These are phyloP conservation scores for Elaeis oleifera DNA, from an alignment of 202 grass and related monocot genomes.

Conservation along the genomic window DNA sequence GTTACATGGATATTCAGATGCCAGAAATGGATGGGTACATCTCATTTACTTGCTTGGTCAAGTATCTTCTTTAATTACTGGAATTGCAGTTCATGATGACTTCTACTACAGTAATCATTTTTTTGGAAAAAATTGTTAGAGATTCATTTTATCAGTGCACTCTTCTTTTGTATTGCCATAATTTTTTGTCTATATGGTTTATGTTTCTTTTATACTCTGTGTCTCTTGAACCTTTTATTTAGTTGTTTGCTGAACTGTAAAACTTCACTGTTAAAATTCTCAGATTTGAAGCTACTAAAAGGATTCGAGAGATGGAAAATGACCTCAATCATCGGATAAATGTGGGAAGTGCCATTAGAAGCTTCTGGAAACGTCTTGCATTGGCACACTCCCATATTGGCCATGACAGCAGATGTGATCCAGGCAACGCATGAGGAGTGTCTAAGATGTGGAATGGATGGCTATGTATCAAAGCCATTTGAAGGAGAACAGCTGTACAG, in stretches of 20 bases:
- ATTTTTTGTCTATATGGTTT: neutral
- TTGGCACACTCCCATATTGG: slow-evolving; percentile 89
- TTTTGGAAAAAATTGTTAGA: neutral
- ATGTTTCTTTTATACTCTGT: neutral
- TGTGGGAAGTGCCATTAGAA: slow-evolving; percentile 39
- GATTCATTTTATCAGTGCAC: neutral
- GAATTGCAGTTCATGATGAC: no score
- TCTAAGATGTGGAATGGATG: slow-evolving; percentile 81
- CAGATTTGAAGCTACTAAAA: slow-evolving; percentile 93
- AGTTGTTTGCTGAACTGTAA: neutral
- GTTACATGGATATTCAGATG: slow-evolving; percentile 99
- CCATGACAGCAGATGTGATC: slow-evolving; percentile 98
- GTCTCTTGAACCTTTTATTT: neutral
- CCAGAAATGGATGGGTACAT: slow-evolving; percentile 96
- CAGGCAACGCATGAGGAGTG: slow-evolving; percentile 95
- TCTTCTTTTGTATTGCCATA: neutral
- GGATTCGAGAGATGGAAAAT: slow-evolving; percentile 71
- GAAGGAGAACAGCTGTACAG: slow-evolving; percentile 98
- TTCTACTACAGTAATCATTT: neutral
- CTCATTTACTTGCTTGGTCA: slow-evolving; percentile 7
- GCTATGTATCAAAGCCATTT: slow-evolving; percentile 95
- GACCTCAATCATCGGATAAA: slow-evolving; percentile 65
- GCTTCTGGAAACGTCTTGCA: slow-evolving; percentile 30
- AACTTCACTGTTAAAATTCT: slow-evolving; percentile 13
- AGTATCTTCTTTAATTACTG: no score